Evolutionary conservation across 176 grass and related monocot species (phyloP).

Genomic region (Rhynchospora breviuscula): DNA sequence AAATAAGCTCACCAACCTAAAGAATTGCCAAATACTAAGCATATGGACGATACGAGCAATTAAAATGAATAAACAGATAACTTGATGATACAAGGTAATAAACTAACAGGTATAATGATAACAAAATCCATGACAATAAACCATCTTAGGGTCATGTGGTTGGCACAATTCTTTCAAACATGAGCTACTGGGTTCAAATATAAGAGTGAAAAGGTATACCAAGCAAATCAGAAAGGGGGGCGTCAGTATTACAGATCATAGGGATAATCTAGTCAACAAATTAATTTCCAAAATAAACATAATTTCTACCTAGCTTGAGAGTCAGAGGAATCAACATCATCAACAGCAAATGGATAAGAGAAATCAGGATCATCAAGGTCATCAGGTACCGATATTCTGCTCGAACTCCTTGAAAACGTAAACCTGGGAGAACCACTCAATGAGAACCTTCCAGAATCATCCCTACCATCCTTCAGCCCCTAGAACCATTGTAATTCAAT

Average conservation of each 20-base stretch:
- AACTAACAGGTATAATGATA: not conserved
- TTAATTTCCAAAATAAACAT: not conserved
- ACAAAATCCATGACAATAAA: not conserved
- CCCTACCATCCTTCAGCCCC: conserved; percentile 58
- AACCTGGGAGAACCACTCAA: conserved; percentile 63
- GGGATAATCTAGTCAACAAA: not conserved
- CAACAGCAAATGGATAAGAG: conserved; percentile 76
- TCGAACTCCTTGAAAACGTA: conserved; percentile 81
- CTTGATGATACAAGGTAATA: not conserved
- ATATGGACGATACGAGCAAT: not conserved
- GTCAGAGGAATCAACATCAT: conserved; percentile 76
- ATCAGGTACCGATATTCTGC: conserved; percentile 66
- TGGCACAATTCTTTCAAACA: not conserved
- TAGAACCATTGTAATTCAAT: conserved; percentile 9
- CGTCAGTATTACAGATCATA: not conserved
- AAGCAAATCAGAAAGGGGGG: not conserved
- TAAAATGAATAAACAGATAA: not conserved
- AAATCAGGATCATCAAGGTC: conserved; percentile 71
- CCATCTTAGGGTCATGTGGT: not conserved
- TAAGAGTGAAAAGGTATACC: not conserved
- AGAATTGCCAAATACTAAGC: not conserved
- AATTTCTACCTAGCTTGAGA: conserved; percentile 60
- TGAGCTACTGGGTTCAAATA: not conserved
- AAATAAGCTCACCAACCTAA: not conserved
- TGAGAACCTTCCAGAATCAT: conserved; percentile 94